Evolutionary conservation across 78 protist species (phyloP), one percentile per base, ranked within the genome.

Genomic region (Dictyostelium brefeldianum): DNA sequence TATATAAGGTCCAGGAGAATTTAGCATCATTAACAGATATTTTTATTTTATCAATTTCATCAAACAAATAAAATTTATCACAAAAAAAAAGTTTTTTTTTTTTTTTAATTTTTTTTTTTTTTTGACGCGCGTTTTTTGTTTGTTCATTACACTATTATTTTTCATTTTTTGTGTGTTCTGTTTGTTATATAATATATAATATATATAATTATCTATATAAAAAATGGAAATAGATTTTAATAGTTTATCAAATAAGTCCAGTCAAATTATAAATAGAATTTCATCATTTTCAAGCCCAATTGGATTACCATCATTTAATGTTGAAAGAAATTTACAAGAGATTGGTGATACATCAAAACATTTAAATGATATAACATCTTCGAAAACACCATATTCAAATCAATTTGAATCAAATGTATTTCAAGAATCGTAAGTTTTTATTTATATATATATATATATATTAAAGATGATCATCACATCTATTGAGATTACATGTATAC

Each of bases 251-350:
- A 65, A 77, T 57, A 74, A 77, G 50, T 87, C 93, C 11, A 48
- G n/a, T n/a, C 83, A 77, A 77, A 22, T 77, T 9, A 25, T 87
- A n/a, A 77, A 87, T 48, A 74, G 84, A 78, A 43, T 87, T 4
- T 51, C 71, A 46, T 65, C 85, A 31, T 54, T 75, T n/a, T 85
- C 64, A 14, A 53, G 71, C 22, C 80, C 74, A 3, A 77, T 77
- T 27, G 81, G 81, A 4, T 50, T 77, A 27, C 51, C 81, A 77
- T 50, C 81, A 77, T 75, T 77, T 43, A 87, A 77, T 36, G 67
- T 78, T 29, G 75, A 87, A 46, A 74, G 93, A 87, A 71, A 53
- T 53, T 78, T 87, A 15, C 50, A 77, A 74, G 93, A 87, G 48
- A 74, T 87, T 64, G 93, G 84, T 31, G 78, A 77, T 4, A 25